Conservation (phyloP, 2,329 filamentous ascomycete species). For the Fusarium annulatum region DNA sequence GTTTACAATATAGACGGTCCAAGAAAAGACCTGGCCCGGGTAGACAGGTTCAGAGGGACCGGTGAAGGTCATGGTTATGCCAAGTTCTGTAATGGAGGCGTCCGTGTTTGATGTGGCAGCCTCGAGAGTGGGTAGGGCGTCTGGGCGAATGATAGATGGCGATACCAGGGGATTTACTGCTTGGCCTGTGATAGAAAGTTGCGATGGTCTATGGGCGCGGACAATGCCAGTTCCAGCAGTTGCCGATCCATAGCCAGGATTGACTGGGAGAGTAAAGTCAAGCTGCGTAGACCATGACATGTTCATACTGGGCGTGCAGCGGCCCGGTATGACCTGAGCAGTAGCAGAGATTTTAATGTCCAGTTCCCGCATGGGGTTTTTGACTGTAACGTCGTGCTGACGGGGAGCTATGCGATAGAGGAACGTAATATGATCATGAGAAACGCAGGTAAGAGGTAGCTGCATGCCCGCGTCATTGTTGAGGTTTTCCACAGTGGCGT, state of each 20-base stretch:
- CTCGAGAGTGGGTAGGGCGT: constrained; percentile 69
- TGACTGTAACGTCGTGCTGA: constrained; percentile 58
- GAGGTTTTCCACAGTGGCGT: constrained; percentile 69
- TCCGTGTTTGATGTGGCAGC: constrained; percentile 61
- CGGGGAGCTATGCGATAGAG: constrained; percentile 73
- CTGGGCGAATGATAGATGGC: constrained; percentile 67
- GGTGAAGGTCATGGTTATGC: constrained; percentile 80
- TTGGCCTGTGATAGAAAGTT: constrained; percentile 69
- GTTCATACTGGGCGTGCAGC: constrained; percentile 69
- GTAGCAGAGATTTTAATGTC: constrained; percentile 70
- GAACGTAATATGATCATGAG: constrained; percentile 80
- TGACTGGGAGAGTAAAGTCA: constrained; percentile 75
- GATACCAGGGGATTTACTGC: constrained; percentile 66
- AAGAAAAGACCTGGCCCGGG: constrained; percentile 75
- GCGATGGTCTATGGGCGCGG: constrained; percentile 70
- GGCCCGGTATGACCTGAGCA: constrained; percentile 64
- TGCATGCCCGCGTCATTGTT: constrained; percentile 59
- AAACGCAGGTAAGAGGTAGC: constrained; percentile 71
- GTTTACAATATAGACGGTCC: constrained; percentile 82
- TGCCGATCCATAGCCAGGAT: constrained; percentile 69
- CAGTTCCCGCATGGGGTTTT: constrained; percentile 63
- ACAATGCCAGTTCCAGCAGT: constrained; percentile 65
- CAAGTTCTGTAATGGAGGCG: constrained; percentile 67
- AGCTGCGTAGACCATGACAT: constrained; percentile 77
- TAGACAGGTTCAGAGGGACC: constrained; percentile 67